Evolutionary conservation across 768 basidiomycete genomes (phyloP), one percentile per base, ranked within the genome.

Genomic region (Mycena galericulata): DNA sequence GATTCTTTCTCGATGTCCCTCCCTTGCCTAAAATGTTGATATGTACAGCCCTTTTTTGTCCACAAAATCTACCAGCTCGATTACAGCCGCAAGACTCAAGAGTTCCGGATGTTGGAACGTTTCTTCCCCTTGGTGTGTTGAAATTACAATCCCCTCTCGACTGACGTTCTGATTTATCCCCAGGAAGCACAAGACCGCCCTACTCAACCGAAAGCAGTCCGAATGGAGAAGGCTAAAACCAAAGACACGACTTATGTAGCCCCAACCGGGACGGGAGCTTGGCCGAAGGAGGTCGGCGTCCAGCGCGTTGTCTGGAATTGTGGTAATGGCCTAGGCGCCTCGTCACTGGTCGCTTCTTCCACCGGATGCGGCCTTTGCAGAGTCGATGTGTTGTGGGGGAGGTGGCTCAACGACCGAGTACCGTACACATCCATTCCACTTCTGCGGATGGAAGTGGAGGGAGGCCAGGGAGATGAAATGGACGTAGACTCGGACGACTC

Each of bases 21-120:
- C 9, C 9, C 64, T 71, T 36, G 46, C 22, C 59, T 54, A 24
- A 22, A 45, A 54, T 34, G 10, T 24, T 60, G 24, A 9, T 4
- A 6, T 22, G n/a, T 60, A 14, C 14, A 94, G 92, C 91, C 93
- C 0, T 91, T 93, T 74, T 89, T 95, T 69, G 84, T 89, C 18
- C 91, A 94, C 76, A 90, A 89, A 77, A 84, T 97, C 20, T 98
- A 89, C 73, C 93, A 94, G 75, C 85, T 99, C 58, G 97, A 99
- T 78, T 95, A 94, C 73, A 95, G 89, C 72, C 89, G 92, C 43
- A 87, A 85, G 9, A 88, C 87, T 0, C 88, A 88, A 24, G 89
- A 94, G 66, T 96, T 88, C 75, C 85, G 97, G 26, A 95, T 98
- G 90, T 79, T 96, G n/a, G 97, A 99, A 65, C 87, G 88, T 26